A percentile compares a stretch with the other conserved stretches of the same genome.
Evolutionary conservation across 345 rosid genomes (phyloP).

Genomic region (Eucalyptus microcorys): DNA sequence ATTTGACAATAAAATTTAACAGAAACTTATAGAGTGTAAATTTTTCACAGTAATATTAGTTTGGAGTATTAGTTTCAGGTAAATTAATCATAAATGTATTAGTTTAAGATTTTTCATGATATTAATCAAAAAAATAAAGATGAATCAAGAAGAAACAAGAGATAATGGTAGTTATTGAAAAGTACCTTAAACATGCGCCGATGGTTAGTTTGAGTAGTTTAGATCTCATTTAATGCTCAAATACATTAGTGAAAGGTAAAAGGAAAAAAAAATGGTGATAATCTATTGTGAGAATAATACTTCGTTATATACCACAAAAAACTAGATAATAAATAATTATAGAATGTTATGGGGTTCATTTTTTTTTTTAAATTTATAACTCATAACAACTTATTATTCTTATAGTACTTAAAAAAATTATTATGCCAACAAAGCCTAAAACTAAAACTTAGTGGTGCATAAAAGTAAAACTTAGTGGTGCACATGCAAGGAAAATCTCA

Average conservation of each 20-base stretch:
- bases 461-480: neutral
- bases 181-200: neutral
- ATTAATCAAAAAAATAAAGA: neutral
- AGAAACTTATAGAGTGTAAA: rapidly evolving
- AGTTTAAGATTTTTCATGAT: rapidly evolving
- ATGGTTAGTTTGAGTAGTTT: neutral
- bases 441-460: neutral
- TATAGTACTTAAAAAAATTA: too few relatives aligned
- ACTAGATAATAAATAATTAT: too few relatives aligned
- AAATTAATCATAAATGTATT: too few relatives aligned
- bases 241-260: neutral
- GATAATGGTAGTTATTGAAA: neutral
- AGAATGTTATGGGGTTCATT: too few relatives aligned
- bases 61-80: neutral
- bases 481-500: neutral
- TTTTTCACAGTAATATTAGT: neutral
- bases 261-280: too few relatives aligned
- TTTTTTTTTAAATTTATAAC: too few relatives aligned
- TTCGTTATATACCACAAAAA: too few relatives aligned
- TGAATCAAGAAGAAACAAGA: neutral
- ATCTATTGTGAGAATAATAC: too few relatives aligned
- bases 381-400: too few relatives aligned
- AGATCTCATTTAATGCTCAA: neutral
- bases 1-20: too few relatives aligned
- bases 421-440: neutral